Evolutionary conservation across 495 filamentous ascomycete genomes (phyloP).

Genomic region (Daldinia childiae): DNA sequence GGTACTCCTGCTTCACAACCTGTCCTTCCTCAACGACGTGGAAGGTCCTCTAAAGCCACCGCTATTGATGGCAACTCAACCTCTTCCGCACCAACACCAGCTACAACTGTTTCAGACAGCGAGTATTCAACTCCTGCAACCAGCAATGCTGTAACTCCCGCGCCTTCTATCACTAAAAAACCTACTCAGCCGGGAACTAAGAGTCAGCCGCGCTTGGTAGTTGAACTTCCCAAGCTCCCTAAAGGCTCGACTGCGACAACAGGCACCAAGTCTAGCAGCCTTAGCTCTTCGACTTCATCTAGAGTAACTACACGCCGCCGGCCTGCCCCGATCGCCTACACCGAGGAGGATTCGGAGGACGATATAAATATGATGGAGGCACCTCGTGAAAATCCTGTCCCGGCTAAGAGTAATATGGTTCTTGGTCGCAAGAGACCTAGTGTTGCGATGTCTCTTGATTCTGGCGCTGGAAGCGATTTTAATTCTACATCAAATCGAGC

Average conservation of each 20-base stretch:
- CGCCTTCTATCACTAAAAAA: conserved; percentile 37
- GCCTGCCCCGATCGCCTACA: conserved; percentile 9
- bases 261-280: conserved; percentile 32
- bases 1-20: background rate
- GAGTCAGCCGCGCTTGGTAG: conserved; percentile 6
- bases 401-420: background rate
- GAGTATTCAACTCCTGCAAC: conserved; percentile 81
- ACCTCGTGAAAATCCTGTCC: background rate
- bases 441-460: background rate
- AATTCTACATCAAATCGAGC: background rate
- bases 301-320: conserved; percentile 19
- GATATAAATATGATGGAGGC: conserved; percentile 28
- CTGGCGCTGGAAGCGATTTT: background rate
- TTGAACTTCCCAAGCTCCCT: conserved; percentile 27
- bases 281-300: conserved; percentile 8
- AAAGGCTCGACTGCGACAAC: background rate
- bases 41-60: conserved; percentile 4
- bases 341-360: conserved; percentile 41
- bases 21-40: background rate
- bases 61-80: conserved; percentile 29
- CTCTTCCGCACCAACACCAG: conserved; percentile 53
- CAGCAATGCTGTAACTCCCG: conserved; percentile 71
- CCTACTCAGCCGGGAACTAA: conserved; percentile 16
- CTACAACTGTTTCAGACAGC: conserved; percentile 59
- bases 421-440: background rate